These are phyloP conservation scores for Puya raimondii DNA, from an alignment of 176 grass and related monocot genomes.

Conservation along the genomic window DNA sequence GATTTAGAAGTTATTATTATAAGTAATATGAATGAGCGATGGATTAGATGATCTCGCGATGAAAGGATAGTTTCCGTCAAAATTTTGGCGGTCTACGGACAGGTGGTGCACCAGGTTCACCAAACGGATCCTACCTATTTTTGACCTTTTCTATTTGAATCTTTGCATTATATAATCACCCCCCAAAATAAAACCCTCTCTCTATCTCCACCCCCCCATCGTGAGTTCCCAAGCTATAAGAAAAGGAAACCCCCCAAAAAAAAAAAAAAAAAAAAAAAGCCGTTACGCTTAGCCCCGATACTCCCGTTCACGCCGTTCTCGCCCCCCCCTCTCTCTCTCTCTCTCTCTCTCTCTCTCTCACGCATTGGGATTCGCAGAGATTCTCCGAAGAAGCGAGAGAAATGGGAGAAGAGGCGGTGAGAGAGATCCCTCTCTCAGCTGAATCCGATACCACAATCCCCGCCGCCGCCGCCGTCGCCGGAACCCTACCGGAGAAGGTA, in stretches of 20 bases:
- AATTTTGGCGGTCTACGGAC: no score
- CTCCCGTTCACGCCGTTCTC: neutral
- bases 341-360: neutral
- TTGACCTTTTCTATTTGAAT: neutral
- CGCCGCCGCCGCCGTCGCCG: slow-evolving; percentile 1
- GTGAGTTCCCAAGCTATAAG: no score
- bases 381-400: neutral
- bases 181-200: neutral
- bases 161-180: neutral
- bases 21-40: no score
- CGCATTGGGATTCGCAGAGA: neutral
- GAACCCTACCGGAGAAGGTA: neutral
- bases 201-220: neutral
- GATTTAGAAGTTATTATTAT: no score
- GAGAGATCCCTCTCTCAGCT: slow-evolving; percentile 36
- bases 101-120: no score
- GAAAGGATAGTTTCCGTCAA: no score
- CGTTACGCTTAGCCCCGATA: slow-evolving; percentile 16
- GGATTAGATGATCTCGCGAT: no score
- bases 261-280: neutral
- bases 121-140: no score
- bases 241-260: no score
- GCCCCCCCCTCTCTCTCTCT: neutral
- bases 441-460: slow-evolving; percentile 18
- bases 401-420: slow-evolving; percentile 51